Percentiles rank a stretch among this genome's conserved stretches.
phyloP scores from a whole-genome alignment of 345 rosid genomes.

The Cardamine resedifolia region DNA sequence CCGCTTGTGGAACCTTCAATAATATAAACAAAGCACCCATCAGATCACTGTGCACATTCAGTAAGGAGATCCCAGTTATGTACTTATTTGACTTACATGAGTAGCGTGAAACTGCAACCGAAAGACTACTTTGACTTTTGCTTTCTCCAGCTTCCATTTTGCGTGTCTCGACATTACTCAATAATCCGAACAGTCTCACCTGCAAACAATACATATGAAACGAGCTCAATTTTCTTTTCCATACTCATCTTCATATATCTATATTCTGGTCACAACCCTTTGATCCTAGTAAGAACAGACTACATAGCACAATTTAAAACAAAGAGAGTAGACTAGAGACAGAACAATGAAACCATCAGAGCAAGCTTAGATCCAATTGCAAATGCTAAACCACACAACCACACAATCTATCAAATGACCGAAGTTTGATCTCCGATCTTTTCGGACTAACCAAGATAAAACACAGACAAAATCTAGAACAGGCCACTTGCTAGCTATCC shows the following conservation, averaged over 20 bases:
- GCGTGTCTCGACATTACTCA: conserved; percentile 75
- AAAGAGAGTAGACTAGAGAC: background rate
- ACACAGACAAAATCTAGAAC: conserved; percentile 33
- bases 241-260: background rate
- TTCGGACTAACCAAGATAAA: conserved; percentile 23
- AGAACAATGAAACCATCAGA: conserved; percentile 1
- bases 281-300: background rate
- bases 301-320: background rate
- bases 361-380: conserved; percentile 25
- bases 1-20: conserved; percentile 75
- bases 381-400: conserved; percentile 8
- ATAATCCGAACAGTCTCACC: conserved; percentile 42
- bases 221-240: conserved; percentile 4
- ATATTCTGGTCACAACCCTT: background rate
- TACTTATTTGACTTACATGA: conserved; percentile 72
- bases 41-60: conserved; percentile 10
- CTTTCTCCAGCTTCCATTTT: conserved; percentile 92
- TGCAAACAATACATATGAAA: conserved; percentile 35
- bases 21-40: conserved; percentile 12
- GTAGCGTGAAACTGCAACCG: conserved; percentile 96
- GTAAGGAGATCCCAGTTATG: no score
- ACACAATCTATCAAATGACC: conserved; percentile 33
- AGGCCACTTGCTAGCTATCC: conserved; percentile 16
- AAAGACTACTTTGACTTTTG: conserved; percentile 92
- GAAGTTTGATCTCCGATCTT: background rate